phyloP scores from a whole-genome alignment of 1,284 basidiomycete species.

The Cutaneotrichosporon daszewskae region DNA sequence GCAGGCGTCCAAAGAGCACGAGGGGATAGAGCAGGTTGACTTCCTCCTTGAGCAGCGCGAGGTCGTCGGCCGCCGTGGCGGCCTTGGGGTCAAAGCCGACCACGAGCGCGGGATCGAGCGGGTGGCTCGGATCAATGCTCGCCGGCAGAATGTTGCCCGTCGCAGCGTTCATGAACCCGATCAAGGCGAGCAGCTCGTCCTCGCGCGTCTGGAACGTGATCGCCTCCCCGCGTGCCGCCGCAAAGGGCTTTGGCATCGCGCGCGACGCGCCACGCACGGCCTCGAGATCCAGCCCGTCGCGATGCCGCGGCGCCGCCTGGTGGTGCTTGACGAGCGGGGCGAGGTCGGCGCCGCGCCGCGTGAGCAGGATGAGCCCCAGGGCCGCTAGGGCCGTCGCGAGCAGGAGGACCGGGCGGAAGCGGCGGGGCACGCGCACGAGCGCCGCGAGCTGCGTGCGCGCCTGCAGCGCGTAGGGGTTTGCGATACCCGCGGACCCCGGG shows the following conservation, averaged over 20 bases:
- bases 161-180: conserved; percentile 66
- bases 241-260: not conserved
- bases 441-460: conserved; percentile 8
- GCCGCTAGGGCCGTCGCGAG: conserved; percentile 26
- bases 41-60: conserved; percentile 38
- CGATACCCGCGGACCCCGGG: not conserved
- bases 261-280: no score
- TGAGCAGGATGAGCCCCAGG: conserved; percentile 23
- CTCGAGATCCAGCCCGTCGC: no score
- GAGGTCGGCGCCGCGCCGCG: conserved; percentile 18
- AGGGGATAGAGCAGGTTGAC: conserved; percentile 71
- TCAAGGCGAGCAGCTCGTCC: conserved; percentile 72
- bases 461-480: conserved; percentile 13
- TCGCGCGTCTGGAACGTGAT: conserved; percentile 19
- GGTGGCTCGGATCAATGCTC: conserved; percentile 56
- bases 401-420: conserved; percentile 29
- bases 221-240: conserved; percentile 1
- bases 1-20: conserved; percentile 69
- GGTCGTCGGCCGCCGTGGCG: conserved; percentile 51
- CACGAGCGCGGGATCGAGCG: conserved; percentile 70
- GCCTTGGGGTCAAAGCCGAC: conserved; percentile 73
- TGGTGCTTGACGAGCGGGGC: conserved; percentile 8
- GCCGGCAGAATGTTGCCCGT: conserved; percentile 70
- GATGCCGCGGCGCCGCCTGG: no score
- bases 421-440: conserved; percentile 32